Evolutionary conservation across 2,329 filamentous ascomycete genomes (phyloP), one percentile per base, ranked within the genome.

Genomic region (Rugonectria rugulosa): DNA sequence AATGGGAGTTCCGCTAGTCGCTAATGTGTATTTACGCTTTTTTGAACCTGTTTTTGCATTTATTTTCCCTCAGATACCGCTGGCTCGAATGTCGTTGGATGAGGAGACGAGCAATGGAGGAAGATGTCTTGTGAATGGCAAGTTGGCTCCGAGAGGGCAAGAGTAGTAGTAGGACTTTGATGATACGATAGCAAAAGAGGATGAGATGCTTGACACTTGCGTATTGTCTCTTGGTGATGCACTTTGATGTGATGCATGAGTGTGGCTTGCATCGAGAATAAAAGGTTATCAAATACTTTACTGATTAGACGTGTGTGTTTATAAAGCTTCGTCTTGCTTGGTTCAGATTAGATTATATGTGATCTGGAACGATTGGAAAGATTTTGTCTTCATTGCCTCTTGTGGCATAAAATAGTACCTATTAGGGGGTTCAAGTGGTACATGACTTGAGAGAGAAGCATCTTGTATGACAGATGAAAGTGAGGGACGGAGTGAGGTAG

Each of bases 11-110:
- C 64, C 59, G 63, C 60, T 63, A 66, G 62, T 66, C 62, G 66
- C 62, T 61, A 66, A 69, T 64, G 65, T 69, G 58, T 66, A 68
- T 66, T 61, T 67, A 63, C 41, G 54, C 58, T 66, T 55, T 50
- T 57, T 61, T 62, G 61, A 24, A 14, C 23, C 26, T 42, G 47
- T 58, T 67, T 62, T 63, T 59, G 56, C 60, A 62, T 67, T 60
- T 63, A 44, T 64, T 52, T 43, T 53, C 56, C 58, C 37, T 40
- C 50, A 57, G 57, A 59, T 57, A 43, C 55, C 60, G 49, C 63
- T 60, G 49, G 60, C 48, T 61, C 44, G 46, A 40, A 58, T 53
- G 62, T 63, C 51, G 60, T 63, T 64, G 65, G 64, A 64, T 59
- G 61, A 58, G 44, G 45, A 59, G 58, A 56, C 38, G 49, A 40